Evolutionary conservation across 495 filamentous ascomycete genomes (phyloP).

Genomic region (Penicillium soppii): DNA sequence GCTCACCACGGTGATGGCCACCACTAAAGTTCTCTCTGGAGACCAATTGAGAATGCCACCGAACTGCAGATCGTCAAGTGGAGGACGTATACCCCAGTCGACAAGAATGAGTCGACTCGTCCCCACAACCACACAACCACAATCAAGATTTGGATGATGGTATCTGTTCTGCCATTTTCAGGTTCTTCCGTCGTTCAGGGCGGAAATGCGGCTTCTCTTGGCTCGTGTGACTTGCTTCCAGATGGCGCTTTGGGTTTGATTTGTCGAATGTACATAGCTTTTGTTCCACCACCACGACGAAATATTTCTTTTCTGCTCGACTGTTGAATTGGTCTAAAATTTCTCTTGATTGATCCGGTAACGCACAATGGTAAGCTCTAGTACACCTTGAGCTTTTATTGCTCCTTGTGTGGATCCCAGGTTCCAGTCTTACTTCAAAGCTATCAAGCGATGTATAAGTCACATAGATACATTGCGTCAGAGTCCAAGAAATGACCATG

Average conservation of each 20-base stretch:
- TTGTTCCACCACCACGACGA: constrained; percentile 37
- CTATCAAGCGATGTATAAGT: too few species aligned
- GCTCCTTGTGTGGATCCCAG: too few species aligned
- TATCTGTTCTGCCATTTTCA: constrained; percentile 1
- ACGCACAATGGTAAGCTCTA: too few species aligned
- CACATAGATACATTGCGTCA: too few species aligned
- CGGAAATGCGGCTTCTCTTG: constrained; percentile 11
- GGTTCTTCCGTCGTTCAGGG: constrained; percentile 10
- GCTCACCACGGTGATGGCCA: constrained; percentile 49
- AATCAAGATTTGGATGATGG: constrained; percentile 12
- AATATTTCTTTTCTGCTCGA: constrained; percentile 22
- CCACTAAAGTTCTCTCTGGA: constrained; percentile 28
- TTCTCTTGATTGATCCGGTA: neutral
- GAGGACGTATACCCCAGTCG: constrained; percentile 32
- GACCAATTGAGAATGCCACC: constrained; percentile 9
- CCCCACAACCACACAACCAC: constrained; percentile 12
- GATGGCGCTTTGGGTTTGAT: constrained; percentile 38
- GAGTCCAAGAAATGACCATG: neutral
- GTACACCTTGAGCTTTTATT: too few species aligned
- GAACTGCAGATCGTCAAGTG: constrained; percentile 15
- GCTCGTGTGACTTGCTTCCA: constrained; percentile 12
- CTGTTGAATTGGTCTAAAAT: neutral
- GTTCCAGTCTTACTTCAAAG: too few species aligned
- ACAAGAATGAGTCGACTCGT: constrained; percentile 15
- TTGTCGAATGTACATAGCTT: constrained; percentile 46